These are phyloP conservation scores for Sherardia arvensis DNA, from an alignment of 257 asterid genomes.

Conservation along the genomic window DNA sequence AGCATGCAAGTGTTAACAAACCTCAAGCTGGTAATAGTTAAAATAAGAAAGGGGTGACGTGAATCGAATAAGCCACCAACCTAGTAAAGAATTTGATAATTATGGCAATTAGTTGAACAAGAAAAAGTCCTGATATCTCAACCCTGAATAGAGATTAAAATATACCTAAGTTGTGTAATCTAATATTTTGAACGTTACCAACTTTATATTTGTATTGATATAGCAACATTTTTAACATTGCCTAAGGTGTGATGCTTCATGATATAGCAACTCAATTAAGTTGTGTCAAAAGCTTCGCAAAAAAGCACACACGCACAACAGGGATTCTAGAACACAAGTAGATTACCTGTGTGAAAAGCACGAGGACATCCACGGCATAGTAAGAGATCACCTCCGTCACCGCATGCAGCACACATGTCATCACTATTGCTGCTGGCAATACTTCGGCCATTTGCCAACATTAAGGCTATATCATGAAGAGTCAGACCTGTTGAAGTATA, in stretches of 20 bases:
- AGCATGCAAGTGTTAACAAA: constrained; percentile 6
- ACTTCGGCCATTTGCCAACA: constrained; percentile 85
- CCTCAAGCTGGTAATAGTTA: neutral
- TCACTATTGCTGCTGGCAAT: constrained; percentile 64
- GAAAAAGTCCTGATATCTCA: neutral
- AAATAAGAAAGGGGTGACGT: neutral
- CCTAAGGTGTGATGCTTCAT: no score
- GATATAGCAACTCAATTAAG: no score
- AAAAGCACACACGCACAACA: neutral
- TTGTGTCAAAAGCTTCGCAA: neutral
- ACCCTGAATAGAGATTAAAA: neutral
- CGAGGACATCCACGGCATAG: constrained; percentile 92
- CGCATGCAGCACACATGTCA: constrained; percentile 95
- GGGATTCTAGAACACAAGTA: neutral
- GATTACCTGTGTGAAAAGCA: constrained; percentile 80
- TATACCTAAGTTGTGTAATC: neutral
- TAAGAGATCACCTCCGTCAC: constrained; percentile 73
- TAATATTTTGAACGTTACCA: neutral
- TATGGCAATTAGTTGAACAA: neutral
- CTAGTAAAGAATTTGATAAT: neutral
- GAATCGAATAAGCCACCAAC: neutral
- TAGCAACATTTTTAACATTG: no score
- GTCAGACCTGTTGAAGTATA: constrained; percentile 84
- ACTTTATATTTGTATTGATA: no score
- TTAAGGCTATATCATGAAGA: constrained; percentile 92